A percentile compares a stretch with the other conserved stretches of the same genome.
Conservation (phyloP, 768 basidiomycete genomes). For the Harrya chromipes region DNA sequence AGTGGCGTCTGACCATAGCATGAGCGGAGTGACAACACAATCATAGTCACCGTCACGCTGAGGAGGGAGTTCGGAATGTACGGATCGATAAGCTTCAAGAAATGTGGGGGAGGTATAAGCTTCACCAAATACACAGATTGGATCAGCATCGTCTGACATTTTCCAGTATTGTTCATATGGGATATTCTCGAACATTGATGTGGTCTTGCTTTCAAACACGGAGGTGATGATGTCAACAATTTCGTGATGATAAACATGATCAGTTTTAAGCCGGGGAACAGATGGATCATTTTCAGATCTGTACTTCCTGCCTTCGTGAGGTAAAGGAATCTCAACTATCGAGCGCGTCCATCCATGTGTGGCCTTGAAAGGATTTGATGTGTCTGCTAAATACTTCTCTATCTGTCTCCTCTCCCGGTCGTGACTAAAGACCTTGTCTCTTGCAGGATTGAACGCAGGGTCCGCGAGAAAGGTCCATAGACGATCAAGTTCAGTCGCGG, state of each 20-base stretch:
- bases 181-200: neutral
- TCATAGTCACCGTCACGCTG: conserved; percentile 1
- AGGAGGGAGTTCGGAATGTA: conserved; percentile 1
- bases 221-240: conserved; percentile 6
- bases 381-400: conserved; percentile 2
- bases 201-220: neutral
- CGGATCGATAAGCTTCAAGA: neutral
- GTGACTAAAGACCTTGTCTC: conserved; percentile 14
- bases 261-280: too few relatives aligned
- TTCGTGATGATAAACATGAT: neutral
- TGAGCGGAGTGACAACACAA: conserved; percentile 6
- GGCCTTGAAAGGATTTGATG: neutral
- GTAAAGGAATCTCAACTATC: conserved; percentile 2
- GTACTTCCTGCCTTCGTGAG: neutral
- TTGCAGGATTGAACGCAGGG: conserved; percentile 16
- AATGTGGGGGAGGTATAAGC: neutral
- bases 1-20: conserved; percentile 27
- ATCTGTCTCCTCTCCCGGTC: neutral
- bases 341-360: conserved; percentile 3
- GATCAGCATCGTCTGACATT: neutral
- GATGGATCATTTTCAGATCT: too few relatives aligned
- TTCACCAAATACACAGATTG: neutral
- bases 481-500: conserved; percentile 23
- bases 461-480: conserved; percentile 27
- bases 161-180: conserved; percentile 4